Evolutionary conservation across 176 grass and related monocot species (phyloP).

Genomic region (Lolium perenne): DNA sequence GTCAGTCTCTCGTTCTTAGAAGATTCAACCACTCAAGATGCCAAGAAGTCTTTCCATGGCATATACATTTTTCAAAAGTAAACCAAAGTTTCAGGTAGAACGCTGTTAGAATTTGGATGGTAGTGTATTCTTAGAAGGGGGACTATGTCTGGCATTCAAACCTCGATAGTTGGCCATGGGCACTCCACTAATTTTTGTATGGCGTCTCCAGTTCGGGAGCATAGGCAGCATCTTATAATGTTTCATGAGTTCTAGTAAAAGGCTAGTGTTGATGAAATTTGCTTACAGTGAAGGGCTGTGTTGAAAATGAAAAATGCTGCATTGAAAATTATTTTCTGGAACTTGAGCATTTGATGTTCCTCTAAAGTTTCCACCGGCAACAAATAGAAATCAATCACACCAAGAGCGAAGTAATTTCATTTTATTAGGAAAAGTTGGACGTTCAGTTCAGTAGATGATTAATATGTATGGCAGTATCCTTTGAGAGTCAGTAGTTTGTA

Average conservation of each 20-base stretch:
- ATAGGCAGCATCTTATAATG: not conserved
- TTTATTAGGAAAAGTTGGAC: not conserved
- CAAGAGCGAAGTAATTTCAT: not conserved
- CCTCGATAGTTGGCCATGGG: not conserved
- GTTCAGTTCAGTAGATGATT: conserved; percentile 1
- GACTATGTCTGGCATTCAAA: not conserved
- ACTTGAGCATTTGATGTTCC: conserved; percentile 17
- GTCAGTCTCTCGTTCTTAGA: not conserved
- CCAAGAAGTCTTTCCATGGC: not conserved
- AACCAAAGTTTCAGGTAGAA: not conserved
- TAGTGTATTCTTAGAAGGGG: conserved; percentile 12
- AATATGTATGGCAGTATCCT: not conserved
- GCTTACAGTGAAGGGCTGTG: not conserved
- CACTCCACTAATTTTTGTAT: not conserved
- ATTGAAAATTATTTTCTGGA: not conserved
- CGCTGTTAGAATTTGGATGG: not conserved
- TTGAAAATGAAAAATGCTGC: not conserved
- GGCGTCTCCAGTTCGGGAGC: not conserved
- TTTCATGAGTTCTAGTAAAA: not conserved
- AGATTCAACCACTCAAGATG: not conserved
- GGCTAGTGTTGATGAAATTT: not conserved
- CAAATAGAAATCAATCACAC: not conserved
- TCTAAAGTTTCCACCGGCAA: not conserved
- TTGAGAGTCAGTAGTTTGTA: not conserved
- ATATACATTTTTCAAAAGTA: not conserved